Conservation (phyloP, 176 grass and related monocot species). For the Microstegium vimineum region DNA sequence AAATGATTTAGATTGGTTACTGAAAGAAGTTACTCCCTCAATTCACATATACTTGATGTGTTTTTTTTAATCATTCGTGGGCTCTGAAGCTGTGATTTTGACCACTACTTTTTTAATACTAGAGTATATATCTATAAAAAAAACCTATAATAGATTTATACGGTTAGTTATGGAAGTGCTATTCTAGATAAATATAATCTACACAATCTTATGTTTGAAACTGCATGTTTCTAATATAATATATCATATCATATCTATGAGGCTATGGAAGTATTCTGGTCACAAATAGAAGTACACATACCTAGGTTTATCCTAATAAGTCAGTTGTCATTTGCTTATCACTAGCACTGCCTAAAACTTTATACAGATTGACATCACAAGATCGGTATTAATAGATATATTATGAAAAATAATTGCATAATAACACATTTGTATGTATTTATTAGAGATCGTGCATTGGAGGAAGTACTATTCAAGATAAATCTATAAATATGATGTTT, state of each 20-base stretch:
- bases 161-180: neutral
- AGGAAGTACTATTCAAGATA: neutral
- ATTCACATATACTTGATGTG: neutral
- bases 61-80: neutral
- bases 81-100: neutral
- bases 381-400: neutral
- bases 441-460: neutral
- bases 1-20: neutral
- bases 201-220: too few relatives aligned
- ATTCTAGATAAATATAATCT: too few relatives aligned
- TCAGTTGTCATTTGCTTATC: neutral
- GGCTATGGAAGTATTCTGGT: neutral
- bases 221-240: too few relatives aligned
- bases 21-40: neutral
- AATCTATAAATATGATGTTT: neutral
- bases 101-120: neutral
- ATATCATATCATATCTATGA: neutral
- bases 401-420: neutral
- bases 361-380: neutral
- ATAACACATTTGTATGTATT: neutral
- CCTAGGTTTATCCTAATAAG: too few relatives aligned
- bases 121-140: neutral
- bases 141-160: neutral
- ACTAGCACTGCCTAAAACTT: neutral
- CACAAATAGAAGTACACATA: neutral